A percentile compares a stretch with the other conserved stretches of the same genome.
phyloP scores from a whole-genome alignment of 1,284 basidiomycete genomes.

The Ganoderma lingzhi region DNA sequence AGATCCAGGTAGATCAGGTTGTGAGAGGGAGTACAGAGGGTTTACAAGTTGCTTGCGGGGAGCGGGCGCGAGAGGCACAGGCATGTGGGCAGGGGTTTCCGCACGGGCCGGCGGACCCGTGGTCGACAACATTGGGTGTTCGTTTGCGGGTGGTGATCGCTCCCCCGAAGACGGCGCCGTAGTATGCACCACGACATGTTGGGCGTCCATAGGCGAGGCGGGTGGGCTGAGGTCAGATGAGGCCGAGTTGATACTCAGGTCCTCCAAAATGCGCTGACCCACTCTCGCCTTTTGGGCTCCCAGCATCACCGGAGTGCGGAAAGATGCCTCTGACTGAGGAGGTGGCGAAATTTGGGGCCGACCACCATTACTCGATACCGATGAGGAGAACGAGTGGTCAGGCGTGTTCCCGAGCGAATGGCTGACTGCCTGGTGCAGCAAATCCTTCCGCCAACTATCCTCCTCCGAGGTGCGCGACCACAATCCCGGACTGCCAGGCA shows the following conservation, averaged over 20 bases:
- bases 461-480: constrained; percentile 63
- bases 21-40: constrained; percentile 60
- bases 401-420: constrained; percentile 71
- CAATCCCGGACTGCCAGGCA: constrained; percentile 67
- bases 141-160: constrained; percentile 24
- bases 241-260: constrained; percentile 27
- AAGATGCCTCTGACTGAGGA: constrained; percentile 27
- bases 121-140: constrained; percentile 25
- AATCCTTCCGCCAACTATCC: constrained; percentile 72
- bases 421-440: constrained; percentile 76
- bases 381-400: constrained; percentile 45
- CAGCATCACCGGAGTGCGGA: constrained; percentile 25
- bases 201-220: constrained; percentile 26
- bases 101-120: constrained; percentile 45
- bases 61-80: constrained; percentile 67
- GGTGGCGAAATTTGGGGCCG: constrained; percentile 33
- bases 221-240: constrained; percentile 25
- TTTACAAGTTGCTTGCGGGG: constrained; percentile 60
- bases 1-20: constrained; percentile 53
- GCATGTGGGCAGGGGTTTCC: constrained; percentile 62
- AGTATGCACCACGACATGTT: constrained; percentile 34
- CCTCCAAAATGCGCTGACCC: constrained; percentile 41
- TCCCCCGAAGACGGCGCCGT: constrained; percentile 38
- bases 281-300: constrained; percentile 29
- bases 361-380: constrained; percentile 27